Conservation (phyloP, 2,329 filamentous ascomycete genomes). For the Trichoderma sp. region DNA sequence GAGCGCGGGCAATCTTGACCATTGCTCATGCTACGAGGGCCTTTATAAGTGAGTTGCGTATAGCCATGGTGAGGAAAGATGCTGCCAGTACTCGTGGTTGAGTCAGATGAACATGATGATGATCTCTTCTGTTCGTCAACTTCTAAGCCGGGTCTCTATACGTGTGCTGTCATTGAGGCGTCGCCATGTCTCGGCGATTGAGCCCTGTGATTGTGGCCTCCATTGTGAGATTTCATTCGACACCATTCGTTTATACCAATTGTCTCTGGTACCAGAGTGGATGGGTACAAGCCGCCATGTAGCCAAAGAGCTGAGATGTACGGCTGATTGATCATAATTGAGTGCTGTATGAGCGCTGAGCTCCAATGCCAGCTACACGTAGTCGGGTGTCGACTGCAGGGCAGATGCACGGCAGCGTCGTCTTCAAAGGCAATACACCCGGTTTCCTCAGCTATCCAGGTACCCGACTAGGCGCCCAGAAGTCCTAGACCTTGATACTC, state of each 20-base stretch:
- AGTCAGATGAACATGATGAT: background rate
- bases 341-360: background rate
- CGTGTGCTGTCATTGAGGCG: no score
- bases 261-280: background rate
- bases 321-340: background rate
- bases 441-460: background rate
- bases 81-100: background rate
- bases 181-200: no score
- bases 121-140: no score
- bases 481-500: background rate
- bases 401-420: background rate
- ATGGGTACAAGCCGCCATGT: background rate
- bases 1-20: background rate
- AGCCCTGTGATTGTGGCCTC: no score
- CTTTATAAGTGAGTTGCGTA: background rate
- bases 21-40: background rate
- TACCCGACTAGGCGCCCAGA: no score
- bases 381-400: background rate
- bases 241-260: background rate
- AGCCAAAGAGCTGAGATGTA: background rate
- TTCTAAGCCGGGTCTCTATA: no score
- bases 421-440: background rate
- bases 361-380: background rate
- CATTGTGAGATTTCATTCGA: no score
- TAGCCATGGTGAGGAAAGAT: background rate